phyloP scores from a whole-genome alignment of 306 rosid genomes.

The Lathyrus oleraceus region DNA sequence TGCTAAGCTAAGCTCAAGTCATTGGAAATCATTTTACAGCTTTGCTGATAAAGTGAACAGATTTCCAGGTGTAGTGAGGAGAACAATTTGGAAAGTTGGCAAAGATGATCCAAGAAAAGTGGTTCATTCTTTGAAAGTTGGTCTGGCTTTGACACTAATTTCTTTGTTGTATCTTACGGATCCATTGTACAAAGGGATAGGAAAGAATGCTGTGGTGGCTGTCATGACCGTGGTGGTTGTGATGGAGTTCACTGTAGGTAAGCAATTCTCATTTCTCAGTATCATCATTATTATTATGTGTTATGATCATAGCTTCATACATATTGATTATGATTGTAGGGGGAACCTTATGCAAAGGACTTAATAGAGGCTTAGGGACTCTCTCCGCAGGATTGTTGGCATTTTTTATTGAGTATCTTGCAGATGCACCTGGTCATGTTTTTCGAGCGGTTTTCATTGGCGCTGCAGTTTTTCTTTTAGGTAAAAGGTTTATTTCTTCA shows the following conservation, averaged over 20 bases:
- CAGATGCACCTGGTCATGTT: conserved; percentile 49
- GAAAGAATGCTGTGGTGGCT: conserved; percentile 80
- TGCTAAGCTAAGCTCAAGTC: conserved; percentile 22
- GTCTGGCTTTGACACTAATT: conserved; percentile 67
- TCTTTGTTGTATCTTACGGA: conserved; percentile 72
- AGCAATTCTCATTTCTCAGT: conserved; percentile 5
- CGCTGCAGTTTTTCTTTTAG: conserved; percentile 69
- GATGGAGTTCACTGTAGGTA: conserved; percentile 88
- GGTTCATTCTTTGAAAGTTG: conserved; percentile 85
- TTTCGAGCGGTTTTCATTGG: conserved; percentile 71
- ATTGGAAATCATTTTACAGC: conserved; percentile 34
- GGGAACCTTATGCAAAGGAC: conserved; percentile 88
- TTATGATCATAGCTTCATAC: background rate
- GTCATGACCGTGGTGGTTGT: conserved; percentile 96
- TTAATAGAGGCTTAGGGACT: conserved; percentile 92
- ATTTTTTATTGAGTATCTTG: conserved; percentile 63
- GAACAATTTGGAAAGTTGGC: conserved; percentile 61
- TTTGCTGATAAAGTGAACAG: conserved; percentile 43
- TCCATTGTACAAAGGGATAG: conserved; percentile 68
- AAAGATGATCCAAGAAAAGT: conserved; percentile 76
- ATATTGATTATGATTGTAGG: conserved; percentile 47
- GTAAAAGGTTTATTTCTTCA: conserved; percentile 40
- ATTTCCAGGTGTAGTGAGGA: conserved; percentile 43
- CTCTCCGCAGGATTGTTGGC: conserved; percentile 80
- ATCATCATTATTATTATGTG: background rate